Percentiles rank a stretch among this genome's conserved stretches.
phyloP scores from a whole-genome alignment of 306 rosid genomes.

The Castanea mollissima region DNA sequence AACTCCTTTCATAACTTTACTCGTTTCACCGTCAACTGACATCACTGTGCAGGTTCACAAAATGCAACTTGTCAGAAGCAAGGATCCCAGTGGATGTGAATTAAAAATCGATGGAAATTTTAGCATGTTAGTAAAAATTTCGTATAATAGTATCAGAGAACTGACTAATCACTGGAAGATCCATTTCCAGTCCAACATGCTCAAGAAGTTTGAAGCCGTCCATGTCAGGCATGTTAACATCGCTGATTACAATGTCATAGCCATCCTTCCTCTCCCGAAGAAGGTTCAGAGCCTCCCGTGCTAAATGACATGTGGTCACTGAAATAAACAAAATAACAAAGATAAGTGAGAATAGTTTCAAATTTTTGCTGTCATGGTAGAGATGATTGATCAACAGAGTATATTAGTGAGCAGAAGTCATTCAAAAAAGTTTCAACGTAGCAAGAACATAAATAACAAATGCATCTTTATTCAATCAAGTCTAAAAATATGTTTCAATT shows the following conservation, averaged over 20 bases:
- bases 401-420: background rate
- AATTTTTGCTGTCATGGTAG: constrained; percentile 7
- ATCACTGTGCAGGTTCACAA: constrained; percentile 72
- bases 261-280: constrained; percentile 90
- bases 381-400: constrained; percentile 14
- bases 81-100: constrained; percentile 30
- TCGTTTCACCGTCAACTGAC: constrained; percentile 98
- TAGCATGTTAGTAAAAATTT: constrained; percentile 30
- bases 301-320: constrained; percentile 91
- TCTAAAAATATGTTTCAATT: background rate
- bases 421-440: background rate
- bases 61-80: constrained; percentile 38
- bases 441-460: too few species aligned
- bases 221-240: constrained; percentile 99
- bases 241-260: constrained; percentile 91
- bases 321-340: constrained; percentile 27
- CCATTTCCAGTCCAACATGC: constrained; percentile 99
- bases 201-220: constrained; percentile 98
- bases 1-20: constrained; percentile 97
- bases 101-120: constrained; percentile 11
- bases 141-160: constrained; percentile 41
- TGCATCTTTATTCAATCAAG: background rate
- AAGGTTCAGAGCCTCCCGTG: constrained; percentile 74
- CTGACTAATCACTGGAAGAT: constrained; percentile 97
- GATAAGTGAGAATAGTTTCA: constrained; percentile 14